Evolutionary conservation across 164 flowering plant genomes (phyloP).

Genomic region (Warburgia ugandensis): DNA sequence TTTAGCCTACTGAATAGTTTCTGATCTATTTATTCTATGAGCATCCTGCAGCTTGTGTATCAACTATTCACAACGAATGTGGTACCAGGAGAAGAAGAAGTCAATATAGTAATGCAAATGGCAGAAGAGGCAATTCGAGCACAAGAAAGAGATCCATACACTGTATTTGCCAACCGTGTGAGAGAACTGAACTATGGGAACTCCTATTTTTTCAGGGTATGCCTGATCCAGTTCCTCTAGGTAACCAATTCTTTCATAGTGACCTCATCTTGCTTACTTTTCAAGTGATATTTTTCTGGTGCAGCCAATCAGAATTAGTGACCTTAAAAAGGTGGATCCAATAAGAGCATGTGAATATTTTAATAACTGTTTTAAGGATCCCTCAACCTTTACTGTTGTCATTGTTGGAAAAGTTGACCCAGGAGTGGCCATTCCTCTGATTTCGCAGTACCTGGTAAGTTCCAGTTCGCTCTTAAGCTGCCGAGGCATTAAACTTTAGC

Average conservation of each 20-base stretch:
- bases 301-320: conserved; percentile 73
- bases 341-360: conserved; percentile 78
- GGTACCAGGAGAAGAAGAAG: conserved; percentile 79
- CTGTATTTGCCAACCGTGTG: conserved; percentile 92
- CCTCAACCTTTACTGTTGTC: conserved; percentile 82
- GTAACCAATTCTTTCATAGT: not conserved
- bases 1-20: no score
- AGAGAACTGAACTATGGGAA: conserved; percentile 92
- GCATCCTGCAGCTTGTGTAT: conserved; percentile 74
- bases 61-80: conserved; percentile 79
- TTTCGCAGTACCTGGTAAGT: conserved; percentile 78
- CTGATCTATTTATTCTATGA: conserved; percentile 1
- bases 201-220: conserved; percentile 85
- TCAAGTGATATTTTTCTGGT: conserved; percentile 9
- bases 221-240: conserved; percentile 6
- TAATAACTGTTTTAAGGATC: conserved; percentile 83
- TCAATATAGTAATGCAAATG: conserved; percentile 93
- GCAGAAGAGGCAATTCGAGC: conserved; percentile 86
- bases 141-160: conserved; percentile 93
- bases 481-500: not conserved
- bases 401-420: conserved; percentile 91
- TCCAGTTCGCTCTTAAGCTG: not conserved
- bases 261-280: conserved; percentile 2
- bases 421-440: conserved; percentile 52
- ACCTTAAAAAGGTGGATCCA: conserved; percentile 76